Percentiles rank a stretch among this genome's conserved stretches.
Conservation (phyloP, 495 filamentous ascomycete genomes). For the Penicillium paradoxum region DNA sequence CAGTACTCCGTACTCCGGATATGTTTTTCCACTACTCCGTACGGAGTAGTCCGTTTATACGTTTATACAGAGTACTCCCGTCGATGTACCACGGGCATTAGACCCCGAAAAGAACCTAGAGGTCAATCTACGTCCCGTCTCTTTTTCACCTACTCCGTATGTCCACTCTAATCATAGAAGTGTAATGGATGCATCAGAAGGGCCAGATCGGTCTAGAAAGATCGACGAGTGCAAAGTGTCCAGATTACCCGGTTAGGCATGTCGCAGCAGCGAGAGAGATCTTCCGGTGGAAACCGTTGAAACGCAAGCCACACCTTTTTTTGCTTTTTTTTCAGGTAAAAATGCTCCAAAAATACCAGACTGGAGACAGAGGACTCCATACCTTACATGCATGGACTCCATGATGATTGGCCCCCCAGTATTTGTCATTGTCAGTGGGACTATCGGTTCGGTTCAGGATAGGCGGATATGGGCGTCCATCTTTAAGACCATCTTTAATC, state of each 20-base stretch:
- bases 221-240: conserved; percentile 22
- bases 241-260: conserved; percentile 16
- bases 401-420: conserved; percentile 23
- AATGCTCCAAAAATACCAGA: neutral
- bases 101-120: neutral
- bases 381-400: neutral
- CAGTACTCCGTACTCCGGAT: too few relatives aligned
- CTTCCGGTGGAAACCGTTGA: conserved; percentile 29
- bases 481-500: conserved; percentile 3
- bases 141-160: conserved; percentile 8
- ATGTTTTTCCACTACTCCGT: neutral
- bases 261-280: conserved; percentile 13
- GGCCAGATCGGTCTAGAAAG: conserved; percentile 16
- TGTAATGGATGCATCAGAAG: conserved; percentile 14
- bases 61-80: too few relatives aligned
- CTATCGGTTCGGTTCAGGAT: conserved; percentile 26
- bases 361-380: neutral
- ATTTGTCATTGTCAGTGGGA: conserved; percentile 38
- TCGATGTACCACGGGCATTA: conserved; percentile 8
- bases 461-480: conserved; percentile 15
- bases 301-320: conserved; percentile 26
- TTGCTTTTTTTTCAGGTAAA: conserved; percentile 10
- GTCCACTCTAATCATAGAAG: conserved; percentile 11
- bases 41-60: neutral
- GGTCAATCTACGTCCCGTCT: conserved; percentile 25